These are phyloP conservation scores for Aegilops bicornis DNA, from an alignment of 176 grass and related monocot genomes.

Conservation along the genomic window DNA sequence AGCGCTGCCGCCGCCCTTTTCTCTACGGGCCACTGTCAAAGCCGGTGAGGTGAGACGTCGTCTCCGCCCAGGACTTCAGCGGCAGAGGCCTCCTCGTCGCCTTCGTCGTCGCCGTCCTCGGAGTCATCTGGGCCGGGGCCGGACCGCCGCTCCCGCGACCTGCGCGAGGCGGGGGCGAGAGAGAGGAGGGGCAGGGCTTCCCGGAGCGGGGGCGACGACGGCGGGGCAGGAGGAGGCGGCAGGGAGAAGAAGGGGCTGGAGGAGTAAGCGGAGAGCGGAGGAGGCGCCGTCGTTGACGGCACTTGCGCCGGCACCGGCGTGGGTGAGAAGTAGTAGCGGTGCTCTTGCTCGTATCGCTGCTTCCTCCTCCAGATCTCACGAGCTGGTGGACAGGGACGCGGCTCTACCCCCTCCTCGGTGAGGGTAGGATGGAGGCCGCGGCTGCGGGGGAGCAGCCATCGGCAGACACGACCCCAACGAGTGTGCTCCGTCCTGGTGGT, in stretches of 20 bases:
- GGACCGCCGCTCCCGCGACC: background rate
- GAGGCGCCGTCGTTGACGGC: background rate
- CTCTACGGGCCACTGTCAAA: too few species aligned
- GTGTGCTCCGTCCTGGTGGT: too few species aligned
- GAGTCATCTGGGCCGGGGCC: background rate
- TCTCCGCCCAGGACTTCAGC: too few species aligned
- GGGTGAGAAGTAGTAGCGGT: constrained; percentile 29
- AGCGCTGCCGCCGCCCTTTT: too few species aligned
- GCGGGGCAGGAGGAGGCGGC: constrained; percentile 6
- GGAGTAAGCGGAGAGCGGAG: background rate
- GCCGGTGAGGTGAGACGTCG: too few species aligned
- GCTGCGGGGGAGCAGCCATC: too few species aligned
- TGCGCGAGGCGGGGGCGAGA: constrained; percentile 37
- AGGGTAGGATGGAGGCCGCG: too few species aligned
- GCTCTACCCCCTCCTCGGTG: too few species aligned
- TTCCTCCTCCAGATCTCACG: too few species aligned
- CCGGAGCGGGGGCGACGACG: constrained; percentile 65
- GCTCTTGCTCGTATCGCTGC: too few species aligned
- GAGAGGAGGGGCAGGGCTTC: constrained; percentile 91
- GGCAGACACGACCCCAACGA: too few species aligned
- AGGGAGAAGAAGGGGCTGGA: constrained; percentile 25
- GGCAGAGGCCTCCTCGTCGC: background rate
- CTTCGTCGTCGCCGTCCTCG: background rate
- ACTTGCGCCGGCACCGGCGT: background rate
- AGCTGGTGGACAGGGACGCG: too few species aligned